phyloP scores from a whole-genome alignment of 768 basidiomycete genomes.

The Hypholoma fasciculare region DNA sequence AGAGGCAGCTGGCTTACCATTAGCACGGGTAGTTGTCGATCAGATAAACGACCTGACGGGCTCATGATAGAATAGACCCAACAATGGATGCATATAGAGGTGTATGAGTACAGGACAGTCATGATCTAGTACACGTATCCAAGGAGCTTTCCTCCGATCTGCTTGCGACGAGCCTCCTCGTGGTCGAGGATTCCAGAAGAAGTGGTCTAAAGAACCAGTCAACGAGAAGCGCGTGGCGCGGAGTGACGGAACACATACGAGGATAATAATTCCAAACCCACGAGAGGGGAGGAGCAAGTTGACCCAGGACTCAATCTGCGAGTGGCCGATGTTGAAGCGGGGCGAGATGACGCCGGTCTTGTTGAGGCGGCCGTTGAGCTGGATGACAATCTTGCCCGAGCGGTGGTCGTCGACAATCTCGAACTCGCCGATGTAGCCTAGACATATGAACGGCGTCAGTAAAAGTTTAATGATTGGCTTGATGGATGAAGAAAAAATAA shows the following conservation, averaged over 20 bases:
- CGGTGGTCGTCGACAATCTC: conserved; percentile 99
- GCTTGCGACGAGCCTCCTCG: conserved; percentile 98
- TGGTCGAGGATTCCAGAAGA: conserved; percentile 98
- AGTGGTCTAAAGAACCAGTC: conserved; percentile 64
- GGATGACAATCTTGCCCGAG: conserved; percentile 95
- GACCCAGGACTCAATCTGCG: conserved; percentile 94
- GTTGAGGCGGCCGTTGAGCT: conserved; percentile 97
- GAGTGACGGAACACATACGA: conserved; percentile 50
- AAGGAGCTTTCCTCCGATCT: conserved; percentile 93
- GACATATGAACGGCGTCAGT: conserved; percentile 3
- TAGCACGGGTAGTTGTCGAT: too few relatives aligned
- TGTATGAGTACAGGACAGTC: background rate
- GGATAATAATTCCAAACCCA: conserved; percentile 95
- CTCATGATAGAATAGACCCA: too few relatives aligned
- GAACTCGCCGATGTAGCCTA: conserved; percentile 98
- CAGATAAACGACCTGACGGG: too few relatives aligned
- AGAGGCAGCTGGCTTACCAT: too few relatives aligned
- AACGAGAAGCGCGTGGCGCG: background rate
- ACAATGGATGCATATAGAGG: too few relatives aligned
- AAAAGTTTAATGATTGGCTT: conserved; percentile 13
- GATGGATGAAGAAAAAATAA: conserved; percentile 5
- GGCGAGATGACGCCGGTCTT: conserved; percentile 99
- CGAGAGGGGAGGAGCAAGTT: conserved; percentile 94
- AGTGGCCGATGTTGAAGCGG: conserved; percentile 94
- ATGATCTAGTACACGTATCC: conserved; percentile 84